phyloP scores from a whole-genome alignment of 2,329 filamentous ascomycete genomes.

The Coniosporium tulheliwenetii region DNA sequence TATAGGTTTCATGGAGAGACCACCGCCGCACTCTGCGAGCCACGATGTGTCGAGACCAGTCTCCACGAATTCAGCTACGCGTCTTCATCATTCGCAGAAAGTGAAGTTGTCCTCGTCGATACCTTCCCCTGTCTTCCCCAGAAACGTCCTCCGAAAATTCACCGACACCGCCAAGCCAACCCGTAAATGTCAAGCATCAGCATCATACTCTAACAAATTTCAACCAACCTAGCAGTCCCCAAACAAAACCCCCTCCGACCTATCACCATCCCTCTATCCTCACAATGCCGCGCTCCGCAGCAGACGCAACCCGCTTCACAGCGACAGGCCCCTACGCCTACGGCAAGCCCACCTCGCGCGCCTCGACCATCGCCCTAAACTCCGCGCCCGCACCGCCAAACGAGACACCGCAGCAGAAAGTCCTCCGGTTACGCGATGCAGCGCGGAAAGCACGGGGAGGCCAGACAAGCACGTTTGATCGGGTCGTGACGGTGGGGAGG shows the following conservation, averaged over 20 bases:
- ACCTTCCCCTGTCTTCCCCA: too few species aligned
- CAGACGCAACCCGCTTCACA: slow-evolving; percentile 68
- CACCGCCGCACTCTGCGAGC: too few species aligned
- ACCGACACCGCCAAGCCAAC: too few species aligned
- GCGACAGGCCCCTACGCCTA: slow-evolving; percentile 54
- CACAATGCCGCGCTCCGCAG: slow-evolving; percentile 49
- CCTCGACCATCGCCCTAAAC: slow-evolving; percentile 19
- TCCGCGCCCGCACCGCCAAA: slow-evolving; percentile 20
- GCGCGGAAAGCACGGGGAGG: slow-evolving; percentile 29
- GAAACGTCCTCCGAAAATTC: too few species aligned
- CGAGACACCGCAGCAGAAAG: slow-evolving; percentile 39
- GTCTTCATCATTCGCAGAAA: too few species aligned
- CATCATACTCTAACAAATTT: too few species aligned
- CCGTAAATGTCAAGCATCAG: too few species aligned
- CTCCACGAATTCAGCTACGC: too few species aligned
- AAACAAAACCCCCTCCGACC: neutral
- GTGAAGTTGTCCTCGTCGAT: too few species aligned
- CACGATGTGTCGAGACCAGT: too few species aligned
- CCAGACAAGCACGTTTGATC: slow-evolving; percentile 39
- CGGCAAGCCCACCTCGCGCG: slow-evolving; percentile 35
- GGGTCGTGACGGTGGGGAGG: slow-evolving; percentile 35
- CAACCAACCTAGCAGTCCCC: neutral
- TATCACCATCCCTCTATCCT: neutral
- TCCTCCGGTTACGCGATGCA: slow-evolving; percentile 33
- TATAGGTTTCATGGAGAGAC: too few species aligned